Conservation (phyloP, 768 basidiomycete species). For the Paxillus rubicundulus region DNA sequence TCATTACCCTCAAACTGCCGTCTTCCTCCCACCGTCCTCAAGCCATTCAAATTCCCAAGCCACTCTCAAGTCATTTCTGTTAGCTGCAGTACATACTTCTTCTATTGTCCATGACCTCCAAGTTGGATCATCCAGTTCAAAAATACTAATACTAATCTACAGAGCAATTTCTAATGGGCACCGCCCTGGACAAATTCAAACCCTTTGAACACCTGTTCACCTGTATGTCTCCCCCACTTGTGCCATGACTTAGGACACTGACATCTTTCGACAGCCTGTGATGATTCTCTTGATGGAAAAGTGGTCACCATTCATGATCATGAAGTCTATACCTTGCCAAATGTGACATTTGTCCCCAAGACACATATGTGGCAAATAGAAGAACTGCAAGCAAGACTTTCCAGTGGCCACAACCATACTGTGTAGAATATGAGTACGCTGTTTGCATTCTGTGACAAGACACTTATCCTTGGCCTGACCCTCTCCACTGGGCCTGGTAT, state of each 20-base stretch:
- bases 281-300: not conserved
- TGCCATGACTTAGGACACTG: not conserved
- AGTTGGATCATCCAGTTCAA: too few relatives aligned
- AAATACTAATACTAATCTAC: too few relatives aligned
- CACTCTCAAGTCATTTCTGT: too few relatives aligned
- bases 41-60: too few relatives aligned
- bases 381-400: not conserved
- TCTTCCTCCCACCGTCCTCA: too few relatives aligned
- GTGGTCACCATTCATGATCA: not conserved
- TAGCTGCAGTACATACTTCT: too few relatives aligned
- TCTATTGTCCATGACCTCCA: too few relatives aligned
- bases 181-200: not conserved
- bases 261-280: not conserved
- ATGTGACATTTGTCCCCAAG: slow-evolving; percentile 4
- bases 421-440: not conserved
- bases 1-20: too few relatives aligned
- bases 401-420: slow-evolving; percentile 2
- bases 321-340: slow-evolving; percentile 1
- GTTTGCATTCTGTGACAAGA: slow-evolving; percentile 4
- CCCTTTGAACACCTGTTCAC: not conserved
- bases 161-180: not conserved
- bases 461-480: not conserved
- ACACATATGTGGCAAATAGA: not conserved
- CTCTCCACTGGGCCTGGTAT: slow-evolving; percentile 1
- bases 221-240: not conserved